Base-by-base conservation (phyloP, 148 eudicot genomes). In the Silene latifolia region DNA sequence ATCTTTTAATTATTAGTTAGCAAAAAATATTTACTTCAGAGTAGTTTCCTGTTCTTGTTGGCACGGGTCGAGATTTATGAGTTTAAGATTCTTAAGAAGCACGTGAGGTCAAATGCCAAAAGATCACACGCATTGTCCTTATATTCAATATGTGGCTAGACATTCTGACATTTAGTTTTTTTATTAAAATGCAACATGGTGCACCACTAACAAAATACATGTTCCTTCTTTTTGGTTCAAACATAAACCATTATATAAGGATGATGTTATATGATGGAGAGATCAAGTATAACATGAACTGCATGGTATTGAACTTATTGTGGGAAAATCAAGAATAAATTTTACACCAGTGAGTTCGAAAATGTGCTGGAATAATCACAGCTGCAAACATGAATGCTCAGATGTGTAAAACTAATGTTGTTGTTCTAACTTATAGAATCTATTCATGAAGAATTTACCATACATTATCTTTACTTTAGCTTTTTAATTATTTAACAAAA, bases 221-320 rank as follows among this genome's bases (percentile, higher is more conserved):
- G n/a, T n/a, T n/a, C n/a, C n/a, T n/a, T n/a, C n/a, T n/a, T n/a
- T n/a, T 94, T 11, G 96, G 97, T 12, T 94, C 98, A 8, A 97
- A 94, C 76, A 80, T 94, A 76, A 93, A 91, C 72, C 98, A 91
- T 77, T 94, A 88, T 87, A 93, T 91, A 72, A 84, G 98, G 75
- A 94, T 89, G 86, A 76, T 94, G 87, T 81, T 91, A 17, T 90
- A 91, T 54, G 87, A 90, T 32, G 98, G 98, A 12, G 89, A 83
- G 74, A 91, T 91, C 75, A 85, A 84, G 72, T 94, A 94, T 82
- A 93, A 94, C 84, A 94, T 94, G 97, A 85, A 91, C 67, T 89
- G 87, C 20, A 84, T 83, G 79, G 97, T 94, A 18, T 78, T 94
- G 32, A 94, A 94, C 86, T 81, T 69, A 76, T 80, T 61, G 76